A percentile compares a stretch with the other conserved stretches of the same genome.
Conservation (phyloP, 1,139 yeast genomes). For the Geotrichum histeridarum region DNA sequence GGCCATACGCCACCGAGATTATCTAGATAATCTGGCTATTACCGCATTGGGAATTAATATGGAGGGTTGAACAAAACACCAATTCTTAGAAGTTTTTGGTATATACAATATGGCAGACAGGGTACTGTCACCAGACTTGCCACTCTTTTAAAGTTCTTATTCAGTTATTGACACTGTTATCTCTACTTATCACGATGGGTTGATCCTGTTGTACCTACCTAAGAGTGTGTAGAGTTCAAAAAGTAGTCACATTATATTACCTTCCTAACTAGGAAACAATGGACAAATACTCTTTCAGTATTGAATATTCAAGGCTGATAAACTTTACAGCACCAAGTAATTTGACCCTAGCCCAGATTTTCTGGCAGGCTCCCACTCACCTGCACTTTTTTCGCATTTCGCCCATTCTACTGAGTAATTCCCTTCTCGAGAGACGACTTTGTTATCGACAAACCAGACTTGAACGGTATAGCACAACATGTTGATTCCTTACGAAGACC, state of each 20-base stretch:
- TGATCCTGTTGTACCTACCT: no score
- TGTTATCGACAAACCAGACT: conserved; percentile 1
- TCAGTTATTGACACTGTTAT: no score
- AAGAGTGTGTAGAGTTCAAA: neutral
- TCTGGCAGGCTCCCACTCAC: neutral
- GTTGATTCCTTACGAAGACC: conserved; percentile 99
- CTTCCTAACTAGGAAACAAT: neutral
- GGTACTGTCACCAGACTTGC: no score
- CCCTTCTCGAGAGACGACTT: neutral
- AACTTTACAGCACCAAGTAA: neutral
- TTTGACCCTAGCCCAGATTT: conserved; percentile 7
- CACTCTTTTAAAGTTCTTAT: no score
- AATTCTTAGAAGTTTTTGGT: no score
- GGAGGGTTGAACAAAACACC: no score
- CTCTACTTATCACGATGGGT: no score
- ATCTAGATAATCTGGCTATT: conserved; percentile 11
- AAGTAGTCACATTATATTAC: neutral
- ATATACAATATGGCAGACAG: no score
- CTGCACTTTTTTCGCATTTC: conserved; percentile 1
- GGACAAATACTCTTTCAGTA: neutral
- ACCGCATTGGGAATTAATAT: no score
- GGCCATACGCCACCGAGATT: conserved; percentile 4
- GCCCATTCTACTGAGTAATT: neutral
- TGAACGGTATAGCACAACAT: conserved; percentile 45
- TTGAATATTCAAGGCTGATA: conserved; percentile 2